phyloP scores from a whole-genome alignment of 257 asterid genomes.

The Orobanche coerulescens region DNA sequence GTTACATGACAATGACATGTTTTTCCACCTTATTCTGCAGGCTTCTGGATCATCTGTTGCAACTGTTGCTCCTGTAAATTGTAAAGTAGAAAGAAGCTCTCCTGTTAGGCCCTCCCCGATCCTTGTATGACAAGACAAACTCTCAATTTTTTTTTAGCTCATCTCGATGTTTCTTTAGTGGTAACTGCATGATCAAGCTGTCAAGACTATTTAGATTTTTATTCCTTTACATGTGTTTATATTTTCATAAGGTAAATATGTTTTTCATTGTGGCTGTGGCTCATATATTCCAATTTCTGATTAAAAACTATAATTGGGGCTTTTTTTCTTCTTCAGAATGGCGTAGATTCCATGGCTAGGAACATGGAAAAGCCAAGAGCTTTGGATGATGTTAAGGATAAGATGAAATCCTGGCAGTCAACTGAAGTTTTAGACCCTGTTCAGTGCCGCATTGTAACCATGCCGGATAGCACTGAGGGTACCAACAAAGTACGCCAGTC shows the following conservation, averaged over 20 bases:
- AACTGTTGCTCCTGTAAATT: slow-evolving; percentile 63
- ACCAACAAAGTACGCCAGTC: slow-evolving; percentile 49
- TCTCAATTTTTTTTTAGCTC: slow-evolving; percentile 5
- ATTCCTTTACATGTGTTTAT: neutral
- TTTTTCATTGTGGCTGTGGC: neutral
- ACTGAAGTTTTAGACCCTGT: slow-evolving; percentile 78
- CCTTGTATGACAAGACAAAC: slow-evolving; percentile 42
- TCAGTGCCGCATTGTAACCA: slow-evolving; percentile 77
- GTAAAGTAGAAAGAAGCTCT: slow-evolving; percentile 93
- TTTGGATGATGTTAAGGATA: slow-evolving; percentile 65
- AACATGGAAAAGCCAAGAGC: slow-evolving; percentile 78
- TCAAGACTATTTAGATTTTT: neutral
- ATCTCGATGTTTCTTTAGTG: slow-evolving; percentile 4
- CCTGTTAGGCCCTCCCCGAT: slow-evolving; percentile 89
- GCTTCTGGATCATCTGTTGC: slow-evolving; percentile 72
- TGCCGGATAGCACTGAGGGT: slow-evolving; percentile 85
- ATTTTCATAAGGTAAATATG: neutral
- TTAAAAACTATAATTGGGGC: neutral
- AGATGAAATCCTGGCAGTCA: slow-evolving; percentile 72
- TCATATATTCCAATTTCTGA: slow-evolving; percentile 13
- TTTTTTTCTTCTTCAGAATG: slow-evolving; percentile 52
- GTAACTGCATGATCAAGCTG: slow-evolving; percentile 14
- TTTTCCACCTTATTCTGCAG: slow-evolving; percentile 36
- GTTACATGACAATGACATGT: slow-evolving; percentile 3
- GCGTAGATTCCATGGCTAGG: slow-evolving; percentile 70